Percentiles rank a stretch among this genome's conserved stretches.
Conservation (phyloP, 768 basidiomycete species). For the Hydnomerulius pinastri region DNA sequence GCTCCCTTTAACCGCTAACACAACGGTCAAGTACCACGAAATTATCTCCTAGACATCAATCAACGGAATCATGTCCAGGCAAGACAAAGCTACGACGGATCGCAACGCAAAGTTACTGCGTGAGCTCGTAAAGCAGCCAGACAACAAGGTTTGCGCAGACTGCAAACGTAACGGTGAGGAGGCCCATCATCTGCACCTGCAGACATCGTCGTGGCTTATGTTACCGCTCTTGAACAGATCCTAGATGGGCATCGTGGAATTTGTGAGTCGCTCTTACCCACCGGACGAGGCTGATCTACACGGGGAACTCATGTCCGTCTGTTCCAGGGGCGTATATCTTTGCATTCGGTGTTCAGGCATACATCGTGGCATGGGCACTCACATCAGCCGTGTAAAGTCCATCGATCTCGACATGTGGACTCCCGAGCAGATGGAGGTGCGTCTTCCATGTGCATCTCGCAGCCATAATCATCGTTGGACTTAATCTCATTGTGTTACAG, state of each 20-base stretch:
- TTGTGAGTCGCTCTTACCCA: conserved; percentile 51
- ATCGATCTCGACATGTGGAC: conserved; percentile 98
- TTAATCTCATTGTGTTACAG: conserved; percentile 34
- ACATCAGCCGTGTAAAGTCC: conserved; percentile 96
- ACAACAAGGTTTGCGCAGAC: conserved; percentile 95
- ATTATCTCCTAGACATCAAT: neutral
- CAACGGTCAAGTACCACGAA: neutral
- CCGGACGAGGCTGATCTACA: neutral
- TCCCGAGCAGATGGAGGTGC: conserved; percentile 93
- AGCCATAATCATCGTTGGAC: conserved; percentile 1
- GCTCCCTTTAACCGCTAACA: conserved; percentile 2
- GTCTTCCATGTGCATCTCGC: too few relatives aligned
- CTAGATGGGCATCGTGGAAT: conserved; percentile 98
- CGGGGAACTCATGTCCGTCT: neutral
- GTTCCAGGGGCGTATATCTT: conserved; percentile 80
- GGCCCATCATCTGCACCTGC: neutral
- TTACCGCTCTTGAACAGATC: conserved; percentile 55
- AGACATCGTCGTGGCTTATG: neutral
- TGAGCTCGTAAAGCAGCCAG: conserved; percentile 84
- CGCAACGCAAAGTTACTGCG: conserved; percentile 74
- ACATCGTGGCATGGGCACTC: conserved; percentile 97
- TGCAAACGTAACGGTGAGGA: conserved; percentile 92
- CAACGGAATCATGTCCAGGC: conserved; percentile 45
- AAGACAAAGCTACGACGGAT: conserved; percentile 88
- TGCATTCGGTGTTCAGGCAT: conserved; percentile 98